phyloP scores from a whole-genome alignment of 2,329 filamentous ascomycete genomes.

The Arthrobotrys pseudoclavata region DNA sequence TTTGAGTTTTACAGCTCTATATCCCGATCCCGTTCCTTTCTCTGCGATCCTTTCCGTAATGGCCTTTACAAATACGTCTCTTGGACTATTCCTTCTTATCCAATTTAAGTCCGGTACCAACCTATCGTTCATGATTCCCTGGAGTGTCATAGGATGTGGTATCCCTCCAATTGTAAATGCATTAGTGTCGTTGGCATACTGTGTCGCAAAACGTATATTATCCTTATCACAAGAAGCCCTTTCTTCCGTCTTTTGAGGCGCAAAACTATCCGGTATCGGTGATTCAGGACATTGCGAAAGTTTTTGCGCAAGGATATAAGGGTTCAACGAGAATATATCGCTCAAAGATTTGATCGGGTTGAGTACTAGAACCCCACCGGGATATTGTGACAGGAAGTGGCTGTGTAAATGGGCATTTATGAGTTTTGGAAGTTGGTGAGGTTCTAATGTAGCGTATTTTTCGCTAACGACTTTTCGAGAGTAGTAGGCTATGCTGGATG shows the following conservation, averaged over 20 bases:
- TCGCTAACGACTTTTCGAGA: constrained; percentile 73
- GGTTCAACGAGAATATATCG: constrained; percentile 78
- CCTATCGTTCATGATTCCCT: constrained; percentile 73
- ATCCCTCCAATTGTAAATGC: constrained; percentile 87
- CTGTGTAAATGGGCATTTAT: constrained; percentile 88
- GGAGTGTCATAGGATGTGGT: constrained; percentile 89
- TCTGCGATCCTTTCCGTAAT: constrained; percentile 79
- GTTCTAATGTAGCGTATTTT: constrained; percentile 75
- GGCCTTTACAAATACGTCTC: constrained; percentile 82
- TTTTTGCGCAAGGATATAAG: constrained; percentile 79
- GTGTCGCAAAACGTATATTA: constrained; percentile 75
- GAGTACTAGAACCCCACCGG: constrained; percentile 81
- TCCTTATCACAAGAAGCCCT: constrained; percentile 81
- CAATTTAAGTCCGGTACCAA: constrained; percentile 74
- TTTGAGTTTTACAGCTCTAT: constrained; percentile 82
- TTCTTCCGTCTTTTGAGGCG: constrained; percentile 73
- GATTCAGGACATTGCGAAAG: constrained; percentile 81
- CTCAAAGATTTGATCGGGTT: constrained; percentile 84
- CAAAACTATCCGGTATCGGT: constrained; percentile 82
- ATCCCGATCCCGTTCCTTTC: constrained; percentile 73
- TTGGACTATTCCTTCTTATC: constrained; percentile 77
- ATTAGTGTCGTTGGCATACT: constrained; percentile 74
- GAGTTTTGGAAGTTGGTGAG: constrained; percentile 75
- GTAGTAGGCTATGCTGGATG: constrained; percentile 83
- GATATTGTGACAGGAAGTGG: constrained; percentile 85